phyloP scores from a whole-genome alignment of 75 land plant species.

The Sequoia sempervirens region DNA sequence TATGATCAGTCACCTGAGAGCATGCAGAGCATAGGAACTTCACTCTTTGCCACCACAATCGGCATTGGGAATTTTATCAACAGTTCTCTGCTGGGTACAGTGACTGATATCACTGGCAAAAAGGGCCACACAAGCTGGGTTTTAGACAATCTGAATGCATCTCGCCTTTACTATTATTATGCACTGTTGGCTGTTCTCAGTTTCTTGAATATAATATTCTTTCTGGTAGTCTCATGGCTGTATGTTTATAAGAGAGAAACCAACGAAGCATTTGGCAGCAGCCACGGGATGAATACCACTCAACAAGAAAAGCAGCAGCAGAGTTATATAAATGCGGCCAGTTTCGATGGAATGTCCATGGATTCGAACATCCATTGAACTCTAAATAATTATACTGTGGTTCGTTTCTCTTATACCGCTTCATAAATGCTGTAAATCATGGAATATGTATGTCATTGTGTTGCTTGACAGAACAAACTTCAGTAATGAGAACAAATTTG shows the following conservation, averaged over 20 bases:
- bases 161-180: conserved; percentile 76
- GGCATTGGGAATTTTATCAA: conserved; percentile 25
- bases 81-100: neutral
- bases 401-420: neutral
- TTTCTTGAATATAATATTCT: conserved; percentile 47
- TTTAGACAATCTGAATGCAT: conserved; percentile 34
- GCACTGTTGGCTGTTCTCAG: conserved; percentile 56
- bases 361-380: neutral
- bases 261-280: neutral
- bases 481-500: no score
- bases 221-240: conserved; percentile 33
- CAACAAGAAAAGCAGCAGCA: neutral
- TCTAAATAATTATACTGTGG: neutral
- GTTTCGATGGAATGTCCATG: neutral
- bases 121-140: neutral
- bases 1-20: no score
- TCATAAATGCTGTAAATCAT: neutral
- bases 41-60: conserved; percentile 39
- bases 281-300: neutral
- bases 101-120: neutral
- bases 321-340: neutral
- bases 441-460: no score
- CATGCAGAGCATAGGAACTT: no score
- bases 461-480: no score
- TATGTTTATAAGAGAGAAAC: conserved; percentile 61